Conservation (phyloP, 2,329 filamentous ascomycete genomes). For the Fusarium setosum region DNA sequence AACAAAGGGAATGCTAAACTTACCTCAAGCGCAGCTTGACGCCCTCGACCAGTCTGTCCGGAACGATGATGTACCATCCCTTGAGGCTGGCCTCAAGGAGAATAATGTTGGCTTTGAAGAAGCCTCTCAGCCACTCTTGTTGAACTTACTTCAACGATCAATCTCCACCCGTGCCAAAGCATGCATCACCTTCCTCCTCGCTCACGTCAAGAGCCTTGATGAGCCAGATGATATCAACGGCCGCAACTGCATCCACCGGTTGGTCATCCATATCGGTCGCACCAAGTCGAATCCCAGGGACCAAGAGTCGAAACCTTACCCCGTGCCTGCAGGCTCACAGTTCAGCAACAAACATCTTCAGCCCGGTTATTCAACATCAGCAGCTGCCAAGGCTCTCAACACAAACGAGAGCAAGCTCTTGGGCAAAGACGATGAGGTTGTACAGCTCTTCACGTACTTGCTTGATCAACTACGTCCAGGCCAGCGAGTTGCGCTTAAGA, state of each 20-base stretch:
- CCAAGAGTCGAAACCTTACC: constrained; percentile 62
- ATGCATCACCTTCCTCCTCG: constrained; percentile 78
- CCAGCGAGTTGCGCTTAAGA: constrained; percentile 75
- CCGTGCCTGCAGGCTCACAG: constrained; percentile 61
- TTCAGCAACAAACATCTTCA: constrained; percentile 80
- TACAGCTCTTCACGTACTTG: constrained; percentile 72
- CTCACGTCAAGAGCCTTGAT: constrained; percentile 76
- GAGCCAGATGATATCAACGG: constrained; percentile 94
- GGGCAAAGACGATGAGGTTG: constrained; percentile 77
- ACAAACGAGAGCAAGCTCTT: constrained; percentile 76
- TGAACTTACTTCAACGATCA: constrained; percentile 82
- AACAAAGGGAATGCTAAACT: constrained; percentile 78
- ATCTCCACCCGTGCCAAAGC: constrained; percentile 76
- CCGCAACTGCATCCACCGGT: constrained; percentile 90
- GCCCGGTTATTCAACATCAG: constrained; percentile 76
- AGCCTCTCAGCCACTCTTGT: constrained; percentile 72
- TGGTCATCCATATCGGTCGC: constrained; percentile 92
- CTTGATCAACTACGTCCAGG: constrained; percentile 75
- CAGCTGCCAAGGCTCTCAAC: constrained; percentile 69
- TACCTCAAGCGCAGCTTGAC: constrained; percentile 77
- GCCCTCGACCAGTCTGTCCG: constrained; percentile 78
- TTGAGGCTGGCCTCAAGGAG: constrained; percentile 69
- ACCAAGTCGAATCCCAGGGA: constrained; percentile 66
- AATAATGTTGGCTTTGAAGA: constrained; percentile 57
- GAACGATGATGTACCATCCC: constrained; percentile 69